Evolutionary conservation across 495 filamentous ascomycete species (phyloP), one percentile per base, ranked within the genome.

Genomic region (Cairneyella variabilis): DNA sequence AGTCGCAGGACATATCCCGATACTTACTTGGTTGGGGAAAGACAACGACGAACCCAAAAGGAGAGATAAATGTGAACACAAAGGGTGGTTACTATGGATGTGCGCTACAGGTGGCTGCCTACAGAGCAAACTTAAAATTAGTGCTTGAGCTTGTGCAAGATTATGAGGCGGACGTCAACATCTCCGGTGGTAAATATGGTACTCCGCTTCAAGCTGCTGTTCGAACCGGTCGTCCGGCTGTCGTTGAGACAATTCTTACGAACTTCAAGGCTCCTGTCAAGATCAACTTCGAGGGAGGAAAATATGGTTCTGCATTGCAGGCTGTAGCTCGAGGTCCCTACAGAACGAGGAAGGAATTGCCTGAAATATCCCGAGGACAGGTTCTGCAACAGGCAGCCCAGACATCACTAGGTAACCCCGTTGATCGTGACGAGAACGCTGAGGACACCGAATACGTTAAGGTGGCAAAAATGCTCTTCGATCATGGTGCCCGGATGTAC

Each of bases 131-230:
- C 8, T 21, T 44, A 0, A 26, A 41, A 12, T 18, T 55, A 12
- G 36, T 57, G 1, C 49, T 66, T 20, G 42, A 57, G 27, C 32
- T 57, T 1, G 36, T 70, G 2, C 43, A 64, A 1, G 37, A 57
- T 7, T 12, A 44, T 5, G 63, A 61, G 6, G 64, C 63, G 7
- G 57, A 69, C 32, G 47, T 58, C 3, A 62, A 71, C 52, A 47
- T 54, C 22, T 9, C 16, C 11, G 59, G 53, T 27, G 65, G 59
- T 2, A 20, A 27, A 17, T 54, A 53, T 43, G 64, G 64, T 21
- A 61, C 20, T 26, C 52, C 64, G 16, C 57, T 64, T 14, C 62
- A 68, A 39, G 54, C 53, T 3, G 62, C 62, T 26, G 51, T 28
- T 3, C 42, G 28, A n/a, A 37, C 51, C 18, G 41, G 41, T 12